Evolutionary conservation across 2,329 filamentous ascomycete genomes (phyloP).

Genomic region (Sordariomycetes sp.): DNA sequence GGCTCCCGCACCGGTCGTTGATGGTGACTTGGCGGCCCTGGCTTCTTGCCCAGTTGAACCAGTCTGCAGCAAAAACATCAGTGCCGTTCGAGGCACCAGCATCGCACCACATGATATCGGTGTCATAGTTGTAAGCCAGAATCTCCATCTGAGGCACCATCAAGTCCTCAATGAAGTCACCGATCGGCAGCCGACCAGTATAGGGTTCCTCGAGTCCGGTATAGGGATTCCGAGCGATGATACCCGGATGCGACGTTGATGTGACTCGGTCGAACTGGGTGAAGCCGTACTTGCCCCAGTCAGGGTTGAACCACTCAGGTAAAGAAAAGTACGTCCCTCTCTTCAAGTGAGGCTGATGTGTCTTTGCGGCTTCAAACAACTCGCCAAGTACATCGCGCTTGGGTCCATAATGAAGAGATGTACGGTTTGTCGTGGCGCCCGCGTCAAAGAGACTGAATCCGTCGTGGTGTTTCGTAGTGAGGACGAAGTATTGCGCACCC

Average conservation of each 20-base stretch:
- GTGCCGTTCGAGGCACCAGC: slow-evolving; percentile 32
- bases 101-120: slow-evolving; percentile 43
- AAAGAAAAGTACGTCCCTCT: slow-evolving; percentile 39
- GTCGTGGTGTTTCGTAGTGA: slow-evolving; percentile 23
- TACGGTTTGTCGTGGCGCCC: slow-evolving; percentile 25
- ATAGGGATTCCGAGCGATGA: slow-evolving; percentile 31
- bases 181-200: slow-evolving; percentile 25
- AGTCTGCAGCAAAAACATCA: slow-evolving; percentile 26
- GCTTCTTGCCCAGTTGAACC: slow-evolving; percentile 28
- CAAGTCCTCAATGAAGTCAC: slow-evolving; percentile 31
- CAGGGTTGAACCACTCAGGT: slow-evolving; percentile 40
- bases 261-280: slow-evolving; percentile 16
- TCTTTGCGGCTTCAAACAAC: slow-evolving; percentile 30
- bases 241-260: slow-evolving; percentile 25
- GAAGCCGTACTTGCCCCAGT: slow-evolving; percentile 33
- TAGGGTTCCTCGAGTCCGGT: slow-evolving; percentile 30
- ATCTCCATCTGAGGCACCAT: slow-evolving; percentile 36
- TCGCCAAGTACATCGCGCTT: slow-evolving; percentile 29
- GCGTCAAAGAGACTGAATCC: slow-evolving; percentile 26
- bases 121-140: slow-evolving; percentile 30
- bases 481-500: slow-evolving; percentile 39
- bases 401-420: slow-evolving; percentile 29
- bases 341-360: slow-evolving; percentile 28
- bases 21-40: slow-evolving; percentile 40
- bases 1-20: slow-evolving; percentile 47